These are phyloP conservation scores for Drechslerella stenobrocha DNA, from an alignment of 2,329 filamentous ascomycete genomes.

Conservation along the genomic window DNA sequence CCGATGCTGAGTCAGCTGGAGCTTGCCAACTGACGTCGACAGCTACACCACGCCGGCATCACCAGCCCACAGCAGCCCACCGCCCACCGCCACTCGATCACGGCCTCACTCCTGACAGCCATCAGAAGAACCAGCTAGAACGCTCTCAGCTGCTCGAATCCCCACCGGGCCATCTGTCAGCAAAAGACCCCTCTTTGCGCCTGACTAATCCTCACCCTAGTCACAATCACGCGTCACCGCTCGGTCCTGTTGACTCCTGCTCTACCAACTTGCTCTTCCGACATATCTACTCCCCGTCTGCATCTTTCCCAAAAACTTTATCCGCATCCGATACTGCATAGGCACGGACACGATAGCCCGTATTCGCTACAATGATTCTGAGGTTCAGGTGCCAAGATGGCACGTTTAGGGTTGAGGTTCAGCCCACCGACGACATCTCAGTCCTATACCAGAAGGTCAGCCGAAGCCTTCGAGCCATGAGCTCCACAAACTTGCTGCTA, in stretches of 20 bases:
- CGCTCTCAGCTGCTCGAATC: not conserved
- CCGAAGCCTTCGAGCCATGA: not conserved
- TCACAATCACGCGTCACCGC: slow-evolving; percentile 11
- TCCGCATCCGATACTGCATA: not conserved
- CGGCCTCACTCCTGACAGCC: not conserved
- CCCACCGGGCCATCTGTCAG: not conserved
- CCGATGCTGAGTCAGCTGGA: slow-evolving; percentile 15
- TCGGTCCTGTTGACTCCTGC: not conserved
- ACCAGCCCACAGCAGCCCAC: not conserved
- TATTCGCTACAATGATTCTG: slow-evolving; percentile 68
- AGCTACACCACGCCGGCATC: slow-evolving; percentile 1
- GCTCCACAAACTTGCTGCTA: slow-evolving; percentile 12
- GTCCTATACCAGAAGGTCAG: slow-evolving; percentile 51
- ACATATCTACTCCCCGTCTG: not conserved
- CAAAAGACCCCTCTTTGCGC: slow-evolving; percentile 16
- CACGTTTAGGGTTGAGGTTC: slow-evolving; percentile 81
- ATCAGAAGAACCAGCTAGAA: slow-evolving; percentile 27
- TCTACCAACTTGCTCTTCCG: not conserved
- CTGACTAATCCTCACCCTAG: slow-evolving; percentile 34
- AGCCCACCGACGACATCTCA: slow-evolving; percentile 63
- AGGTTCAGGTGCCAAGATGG: slow-evolving; percentile 89
- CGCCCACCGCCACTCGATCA: not conserved
- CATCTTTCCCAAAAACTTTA: not conserved
- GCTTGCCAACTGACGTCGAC: slow-evolving; percentile 43
- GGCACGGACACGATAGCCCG: not conserved